These are phyloP conservation scores for Cytospora piceicola DNA, from an alignment of 2,329 filamentous ascomycete genomes.

Conservation along the genomic window DNA sequence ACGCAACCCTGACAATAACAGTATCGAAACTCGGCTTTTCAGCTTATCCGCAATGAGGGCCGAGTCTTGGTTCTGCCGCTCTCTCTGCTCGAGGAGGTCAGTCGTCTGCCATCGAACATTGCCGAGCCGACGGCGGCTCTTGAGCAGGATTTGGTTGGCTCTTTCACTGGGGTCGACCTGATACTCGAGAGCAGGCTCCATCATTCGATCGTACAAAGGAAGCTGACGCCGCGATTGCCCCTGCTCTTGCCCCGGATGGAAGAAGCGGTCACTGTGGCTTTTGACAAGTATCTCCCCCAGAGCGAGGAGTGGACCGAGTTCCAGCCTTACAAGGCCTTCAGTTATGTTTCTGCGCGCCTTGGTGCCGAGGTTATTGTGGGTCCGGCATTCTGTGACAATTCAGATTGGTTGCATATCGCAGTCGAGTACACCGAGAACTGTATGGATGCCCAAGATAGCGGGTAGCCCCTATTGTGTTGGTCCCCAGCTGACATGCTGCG, in stretches of 20 bases:
- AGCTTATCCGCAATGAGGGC: neutral
- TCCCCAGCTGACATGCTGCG: neutral
- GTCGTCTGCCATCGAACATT: neutral
- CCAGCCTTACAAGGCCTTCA: neutral
- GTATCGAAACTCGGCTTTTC: neutral
- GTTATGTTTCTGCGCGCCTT: slow-evolving; percentile 1
- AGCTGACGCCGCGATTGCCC: neutral
- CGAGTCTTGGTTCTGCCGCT: neutral
- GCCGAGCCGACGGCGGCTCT: neutral
- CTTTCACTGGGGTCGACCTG: neutral
- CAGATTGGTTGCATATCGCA: neutral
- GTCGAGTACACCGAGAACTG: slow-evolving; percentile 5
- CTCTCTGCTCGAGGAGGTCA: neutral
- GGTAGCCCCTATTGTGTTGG: neutral
- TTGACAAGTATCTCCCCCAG: neutral
- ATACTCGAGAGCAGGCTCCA: slow-evolving; percentile 4
- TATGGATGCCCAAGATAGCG: neutral
- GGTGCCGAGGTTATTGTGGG: slow-evolving; percentile 1
- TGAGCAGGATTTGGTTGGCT: neutral
- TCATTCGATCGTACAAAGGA: slow-evolving; percentile 1
- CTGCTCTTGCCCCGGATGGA: slow-evolving; percentile 1
- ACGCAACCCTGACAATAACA: neutral
- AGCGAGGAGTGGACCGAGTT: neutral
- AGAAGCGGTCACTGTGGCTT: neutral
- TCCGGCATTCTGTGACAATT: neutral